These are phyloP conservation scores for Penicillium goetzii DNA, from an alignment of 495 filamentous ascomycete genomes.

Conservation along the genomic window DNA sequence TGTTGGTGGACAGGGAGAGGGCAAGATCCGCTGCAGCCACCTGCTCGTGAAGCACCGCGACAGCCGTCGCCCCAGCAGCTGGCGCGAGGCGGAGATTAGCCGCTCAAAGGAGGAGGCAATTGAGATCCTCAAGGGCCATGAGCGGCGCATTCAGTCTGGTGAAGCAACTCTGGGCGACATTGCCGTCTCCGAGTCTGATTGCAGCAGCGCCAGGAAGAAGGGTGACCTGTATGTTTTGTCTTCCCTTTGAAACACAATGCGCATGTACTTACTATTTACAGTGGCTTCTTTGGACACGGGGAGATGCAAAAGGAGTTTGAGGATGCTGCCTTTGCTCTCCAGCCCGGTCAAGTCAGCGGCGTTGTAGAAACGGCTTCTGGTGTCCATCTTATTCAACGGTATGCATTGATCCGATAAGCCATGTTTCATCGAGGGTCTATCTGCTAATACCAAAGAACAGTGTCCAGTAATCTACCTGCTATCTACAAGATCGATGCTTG, in stretches of 20 bases:
- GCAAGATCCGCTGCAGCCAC: constrained; percentile 91
- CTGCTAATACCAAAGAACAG: constrained; percentile 31
- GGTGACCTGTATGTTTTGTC: constrained; percentile 73
- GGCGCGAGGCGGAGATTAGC: constrained; percentile 87
- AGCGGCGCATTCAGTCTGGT: constrained; percentile 72
- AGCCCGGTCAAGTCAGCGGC: constrained; percentile 80
- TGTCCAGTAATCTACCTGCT: constrained; percentile 27
- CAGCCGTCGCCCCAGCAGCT: constrained; percentile 85
- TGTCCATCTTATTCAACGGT: constrained; percentile 95
- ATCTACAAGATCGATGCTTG: constrained; percentile 11
- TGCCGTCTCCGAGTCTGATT: constrained; percentile 88
- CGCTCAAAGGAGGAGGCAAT: constrained; percentile 85
- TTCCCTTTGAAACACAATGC: too few species aligned
- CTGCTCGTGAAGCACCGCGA: constrained; percentile 90
- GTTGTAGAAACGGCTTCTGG: constrained; percentile 93
- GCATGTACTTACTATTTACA: constrained; percentile 39
- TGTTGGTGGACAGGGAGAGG: constrained; percentile 57
- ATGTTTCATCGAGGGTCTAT: background rate
- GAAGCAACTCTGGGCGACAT: constrained; percentile 72
- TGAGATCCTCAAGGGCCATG: constrained; percentile 71
- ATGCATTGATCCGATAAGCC: constrained; percentile 29
- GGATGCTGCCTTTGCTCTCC: constrained; percentile 85
- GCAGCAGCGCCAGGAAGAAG: constrained; percentile 89
- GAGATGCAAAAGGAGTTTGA: constrained; percentile 99
- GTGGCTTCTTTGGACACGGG: constrained; percentile 86